Base-by-base conservation (phyloP, 2,329 filamentous ascomycete genomes). In the Diaporthe caulivora region DNA sequence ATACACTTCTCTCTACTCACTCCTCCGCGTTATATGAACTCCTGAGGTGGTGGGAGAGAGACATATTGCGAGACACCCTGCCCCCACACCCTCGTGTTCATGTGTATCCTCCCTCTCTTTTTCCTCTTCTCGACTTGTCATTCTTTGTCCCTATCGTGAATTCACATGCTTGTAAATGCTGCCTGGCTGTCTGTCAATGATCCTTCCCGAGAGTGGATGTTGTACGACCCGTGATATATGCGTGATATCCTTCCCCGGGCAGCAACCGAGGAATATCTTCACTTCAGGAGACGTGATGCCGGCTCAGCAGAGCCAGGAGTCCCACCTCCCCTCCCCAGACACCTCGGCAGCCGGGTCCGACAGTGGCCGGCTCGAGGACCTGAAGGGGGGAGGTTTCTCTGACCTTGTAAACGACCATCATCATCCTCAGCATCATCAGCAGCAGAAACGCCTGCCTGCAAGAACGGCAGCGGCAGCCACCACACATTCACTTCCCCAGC, bases 311-410 rank as follows among this genome's bases (percentile, higher is more conserved):
- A 47, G 54, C 49, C 68, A 60, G 40, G 54, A 70, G 13, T 57
- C 53, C 15, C 53, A 60, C 29, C 40, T 70, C 18, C 68, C 60
- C 2, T 49, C 68, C 6, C 68, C 68, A 4, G 68, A 51, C 8
- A 60, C 26, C 29, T 70, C 68, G 11, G 54, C 55, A 13, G 29
- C 40, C 15, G 68, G 54, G 7, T 70, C 68, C 8, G 68, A 70
- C 9, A 40, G 26, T 9, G 54, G 40, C 40, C 18, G 60, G 6
- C 29, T 67, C 21, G 62, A 67, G 15, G 62, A 67, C 1, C 31
- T 53, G 8, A 40, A 11, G 21, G 44, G 31, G 1, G 31, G 26
- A 5, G 10, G 3, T 37, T 58, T 65, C 10, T 40, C 47, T 7
- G n/a, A 37, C 2, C 62, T 53, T 37, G 47, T 21, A 21, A 29